Base-by-base conservation (phyloP, 768 basidiomycete species). In the Collybia mongolica region DNA sequence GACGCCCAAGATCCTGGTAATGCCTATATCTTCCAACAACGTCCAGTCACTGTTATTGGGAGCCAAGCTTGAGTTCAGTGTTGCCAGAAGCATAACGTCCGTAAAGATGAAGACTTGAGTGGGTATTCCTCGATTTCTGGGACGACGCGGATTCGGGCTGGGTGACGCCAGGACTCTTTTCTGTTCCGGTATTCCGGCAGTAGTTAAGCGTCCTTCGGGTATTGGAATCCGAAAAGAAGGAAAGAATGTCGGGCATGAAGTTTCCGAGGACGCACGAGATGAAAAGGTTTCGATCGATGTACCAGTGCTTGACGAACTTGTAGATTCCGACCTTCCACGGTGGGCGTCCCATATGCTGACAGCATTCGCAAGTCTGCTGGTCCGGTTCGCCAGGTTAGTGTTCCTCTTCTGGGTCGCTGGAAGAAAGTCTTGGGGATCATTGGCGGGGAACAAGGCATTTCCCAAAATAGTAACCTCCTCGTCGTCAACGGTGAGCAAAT, bases 61-160 rank as follows among this genome's bases (percentile, higher is more conserved):
- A 22, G 51, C 57, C 26, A 54, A 46, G 35, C 63, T 51, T 15
- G 49, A 54, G 1, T 52, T 53, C n/a, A 71, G 67, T 19, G 67
- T 67, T 15, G 81, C 77, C 23, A 91, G 62, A n/a, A 92, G 56
- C 42, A 89, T 62, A 26, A 92, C 49, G 63, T 93, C 90, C 15
- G 80, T 80, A 65, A 92, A 90, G 12, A 61, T 47, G 17, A 75
- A 72, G 35, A 62, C 70, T 53, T 69, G 69, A 15, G 71, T 60
- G 52, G 60, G 54, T 18, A 57, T 53, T 39, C 44, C 51, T 39
- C 22, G 32, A 37, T 24, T 17, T 26, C 12, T 44, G 51, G 52
- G n/a, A 37, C 23, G 17, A 12, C 48, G 44, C 9, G 45, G 38
- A 41, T 51, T 46, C 15, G 49, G 52, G 12, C 39, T 53, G 4